A percentile compares a stretch with the other conserved stretches of the same genome.
These are phyloP conservation scores for Aspergillus hancockii DNA, from an alignment of 495 filamentous ascomycete genomes.

Conservation along the genomic window DNA sequence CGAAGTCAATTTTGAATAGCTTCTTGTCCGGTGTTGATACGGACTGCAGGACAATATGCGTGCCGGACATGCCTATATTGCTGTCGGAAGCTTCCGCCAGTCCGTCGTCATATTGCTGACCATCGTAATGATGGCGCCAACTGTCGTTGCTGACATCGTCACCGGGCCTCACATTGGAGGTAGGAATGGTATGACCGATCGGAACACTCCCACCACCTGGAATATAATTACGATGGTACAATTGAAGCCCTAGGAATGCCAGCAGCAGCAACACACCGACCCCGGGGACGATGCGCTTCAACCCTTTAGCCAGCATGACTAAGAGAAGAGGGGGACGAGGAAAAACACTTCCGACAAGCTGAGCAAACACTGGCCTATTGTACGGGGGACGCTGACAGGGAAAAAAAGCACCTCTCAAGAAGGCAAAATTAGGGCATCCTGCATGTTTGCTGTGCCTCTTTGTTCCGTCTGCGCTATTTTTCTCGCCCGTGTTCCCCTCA, in stretches of 20 bases:
- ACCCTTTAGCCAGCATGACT: not conserved
- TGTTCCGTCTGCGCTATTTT: not conserved
- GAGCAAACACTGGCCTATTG: not conserved
- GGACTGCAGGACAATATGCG: slow-evolving; percentile 41
- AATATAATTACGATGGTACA: not conserved
- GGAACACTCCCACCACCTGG: not conserved
- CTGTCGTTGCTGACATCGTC: not conserved
- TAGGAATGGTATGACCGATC: not conserved
- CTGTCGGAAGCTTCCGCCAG: not conserved
- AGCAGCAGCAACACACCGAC: not conserved
- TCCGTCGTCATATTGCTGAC: not conserved
- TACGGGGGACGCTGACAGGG: not conserved
- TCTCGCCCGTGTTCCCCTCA: not conserved
- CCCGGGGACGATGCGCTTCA: not conserved
- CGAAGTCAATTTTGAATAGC: slow-evolving; percentile 48
- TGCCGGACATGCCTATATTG: slow-evolving; percentile 18
- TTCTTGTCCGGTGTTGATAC: slow-evolving; percentile 36
- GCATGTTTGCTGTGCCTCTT: not conserved
- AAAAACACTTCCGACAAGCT: not conserved
- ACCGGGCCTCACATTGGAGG: not conserved
- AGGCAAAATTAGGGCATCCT: not conserved
- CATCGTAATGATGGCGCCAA: not conserved
- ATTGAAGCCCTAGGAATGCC: not conserved
- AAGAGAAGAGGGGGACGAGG: not conserved
- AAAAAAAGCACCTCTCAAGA: not conserved